Percentiles rank a stretch among this genome's conserved stretches.
phyloP scores from a whole-genome alignment of 176 grass and related monocot species.

The Triticum turgidum region DNA sequence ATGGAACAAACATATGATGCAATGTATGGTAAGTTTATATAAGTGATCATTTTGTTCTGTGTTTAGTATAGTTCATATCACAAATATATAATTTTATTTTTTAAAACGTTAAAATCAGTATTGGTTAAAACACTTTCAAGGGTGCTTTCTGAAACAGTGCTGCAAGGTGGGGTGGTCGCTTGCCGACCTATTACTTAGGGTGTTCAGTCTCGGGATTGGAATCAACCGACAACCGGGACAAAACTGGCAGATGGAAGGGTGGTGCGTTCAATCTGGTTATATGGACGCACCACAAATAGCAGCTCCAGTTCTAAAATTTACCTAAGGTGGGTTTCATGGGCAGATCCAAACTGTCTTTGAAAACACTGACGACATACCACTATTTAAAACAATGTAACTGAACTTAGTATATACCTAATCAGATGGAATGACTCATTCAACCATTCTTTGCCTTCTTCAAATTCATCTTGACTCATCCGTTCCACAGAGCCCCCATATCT shows the following conservation, averaged over 20 bases:
- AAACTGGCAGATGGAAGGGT: neutral
- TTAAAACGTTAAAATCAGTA: neutral
- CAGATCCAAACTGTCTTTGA: neutral
- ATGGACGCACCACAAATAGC: neutral
- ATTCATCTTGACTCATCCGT: constrained; percentile 64
- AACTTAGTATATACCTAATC: constrained; percentile 58
- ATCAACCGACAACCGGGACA: neutral
- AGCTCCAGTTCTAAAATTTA: neutral
- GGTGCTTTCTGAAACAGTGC: neutral
- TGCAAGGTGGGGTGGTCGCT: neutral
- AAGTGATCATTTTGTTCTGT: neutral
- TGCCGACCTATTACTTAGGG: neutral
- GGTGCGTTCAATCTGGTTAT: neutral
- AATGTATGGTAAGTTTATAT: neutral
- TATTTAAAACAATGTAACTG: neutral
- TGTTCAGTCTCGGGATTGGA: neutral
- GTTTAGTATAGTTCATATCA: neutral
- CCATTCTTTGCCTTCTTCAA: constrained; percentile 83
- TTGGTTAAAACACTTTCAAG: neutral
- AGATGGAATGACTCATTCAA: constrained; percentile 85
- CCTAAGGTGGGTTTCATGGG: neutral
- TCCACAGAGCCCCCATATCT: constrained; percentile 63
- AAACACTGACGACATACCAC: neutral
- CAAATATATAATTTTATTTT: neutral
- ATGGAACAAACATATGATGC: neutral